Base-by-base conservation (phyloP, 768 basidiomycete species). In the Serpula lacrymans region DNA sequence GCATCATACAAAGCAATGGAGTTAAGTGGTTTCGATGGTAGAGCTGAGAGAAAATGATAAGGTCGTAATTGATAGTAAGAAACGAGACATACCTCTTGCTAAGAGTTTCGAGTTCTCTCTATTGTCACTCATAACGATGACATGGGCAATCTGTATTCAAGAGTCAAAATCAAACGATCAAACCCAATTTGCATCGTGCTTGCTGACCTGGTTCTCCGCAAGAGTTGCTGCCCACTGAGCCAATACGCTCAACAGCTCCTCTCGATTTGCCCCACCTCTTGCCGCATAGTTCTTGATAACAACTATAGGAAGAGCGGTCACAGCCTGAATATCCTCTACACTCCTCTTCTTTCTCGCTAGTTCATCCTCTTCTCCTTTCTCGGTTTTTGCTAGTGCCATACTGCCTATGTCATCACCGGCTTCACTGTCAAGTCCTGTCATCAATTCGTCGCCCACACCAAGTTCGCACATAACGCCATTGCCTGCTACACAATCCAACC, bases 71-170 rank as follows among this genome's bases (percentile, higher is more conserved):
- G 30, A 37, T n/a, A n/a, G 8, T n/a, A 16, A 18, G 24, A 27
- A 2, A 24, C 17, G 16, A 8, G 22, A 32, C 47, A 13, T 51
- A 86, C 90, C 84, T 71, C 84, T 86, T 0, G 89, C 80, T 6
- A 98, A 66, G n/a, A 77, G 70, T 57, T 91, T 96, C 1, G 80
- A 71, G 42, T 94, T 86, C 52, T 92, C 91, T 20, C 87, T 78
- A 50, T 91, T 92, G 57, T 98, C 90, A 51, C 89, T 89, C 31
- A 93, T 67, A 24, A 98, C 80, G 34, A 99, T 70, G 33, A 96
- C 91, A 61, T 98, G 94, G 0, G 95, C 95, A 42, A 90, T 69
- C 88, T 92, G 46, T 17, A 29, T 16, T 37, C 31, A 17, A 40
- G 23, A 13, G 36, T 6, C 5, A 34, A 23, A 27, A 38, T 5